These are phyloP conservation scores for Endocalyx cinctus DNA, from an alignment of 2,329 filamentous ascomycete species.

Conservation along the genomic window DNA sequence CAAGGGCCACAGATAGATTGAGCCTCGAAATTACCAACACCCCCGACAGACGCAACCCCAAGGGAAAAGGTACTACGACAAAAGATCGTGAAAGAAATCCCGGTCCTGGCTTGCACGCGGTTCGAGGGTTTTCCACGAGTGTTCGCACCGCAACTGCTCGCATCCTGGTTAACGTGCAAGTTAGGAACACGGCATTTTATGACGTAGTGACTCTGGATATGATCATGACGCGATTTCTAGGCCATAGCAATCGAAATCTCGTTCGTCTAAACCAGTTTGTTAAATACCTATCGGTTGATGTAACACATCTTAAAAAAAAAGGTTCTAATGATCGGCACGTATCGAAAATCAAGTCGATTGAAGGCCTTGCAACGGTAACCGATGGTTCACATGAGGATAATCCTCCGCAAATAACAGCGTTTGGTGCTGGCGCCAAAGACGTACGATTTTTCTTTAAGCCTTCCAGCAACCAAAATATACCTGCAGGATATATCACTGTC, in stretches of 20 bases:
- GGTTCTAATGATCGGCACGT: slow-evolving; percentile 1
- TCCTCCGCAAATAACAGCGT: slow-evolving; percentile 1
- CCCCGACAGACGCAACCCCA: too few relatives aligned
- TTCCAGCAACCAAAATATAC: too few relatives aligned
- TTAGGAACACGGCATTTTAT: slow-evolving; percentile 31
- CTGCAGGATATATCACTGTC: slow-evolving; percentile 8
- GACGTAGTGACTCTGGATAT: slow-evolving; percentile 9
- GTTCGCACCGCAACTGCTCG: slow-evolving; percentile 29
- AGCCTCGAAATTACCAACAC: neutral
- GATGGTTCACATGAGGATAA: slow-evolving; percentile 1
- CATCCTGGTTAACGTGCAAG: slow-evolving; percentile 32
- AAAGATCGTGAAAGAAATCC: too few relatives aligned
- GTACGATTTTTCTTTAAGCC: slow-evolving; percentile 4
- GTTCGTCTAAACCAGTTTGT: slow-evolving; percentile 1
- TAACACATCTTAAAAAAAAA: slow-evolving; percentile 13
- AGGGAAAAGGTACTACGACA: too few relatives aligned
- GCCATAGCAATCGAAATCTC: neutral
- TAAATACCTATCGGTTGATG: slow-evolving; percentile 3
- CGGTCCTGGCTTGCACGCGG: slow-evolving; percentile 21
- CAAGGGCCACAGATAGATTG: slow-evolving; percentile 3
- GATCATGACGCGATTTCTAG: slow-evolving; percentile 1
- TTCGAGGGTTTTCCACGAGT: slow-evolving; percentile 31
- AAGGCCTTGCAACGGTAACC: slow-evolving; percentile 2
- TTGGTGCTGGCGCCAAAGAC: slow-evolving; percentile 4
- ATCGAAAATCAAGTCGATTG: slow-evolving; percentile 3